Percentiles rank a stretch among this genome's conserved stretches.
Conservation (phyloP, 768 basidiomycete genomes). For the Panaeolus cyanescens region DNA sequence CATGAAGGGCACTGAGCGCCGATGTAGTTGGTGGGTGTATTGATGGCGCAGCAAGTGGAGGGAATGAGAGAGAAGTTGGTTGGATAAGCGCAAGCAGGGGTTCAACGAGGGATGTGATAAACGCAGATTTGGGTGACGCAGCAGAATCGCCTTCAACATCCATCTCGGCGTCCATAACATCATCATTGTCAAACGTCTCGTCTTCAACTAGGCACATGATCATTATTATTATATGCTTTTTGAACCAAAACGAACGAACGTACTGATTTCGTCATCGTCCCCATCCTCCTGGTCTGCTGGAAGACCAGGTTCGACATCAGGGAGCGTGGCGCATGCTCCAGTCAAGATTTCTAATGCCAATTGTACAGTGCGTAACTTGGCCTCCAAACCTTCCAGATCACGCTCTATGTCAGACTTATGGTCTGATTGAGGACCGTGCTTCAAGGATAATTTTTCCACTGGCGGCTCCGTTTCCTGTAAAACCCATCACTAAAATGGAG, state of each 20-base stretch:
- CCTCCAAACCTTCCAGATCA: slow-evolving; percentile 75
- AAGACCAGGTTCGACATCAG: slow-evolving; percentile 61
- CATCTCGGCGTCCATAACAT: slow-evolving; percentile 38
- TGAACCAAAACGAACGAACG: neutral
- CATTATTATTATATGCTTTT: too few species aligned
- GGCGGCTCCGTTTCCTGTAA: slow-evolving; percentile 50
- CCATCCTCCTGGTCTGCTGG: slow-evolving; percentile 41
- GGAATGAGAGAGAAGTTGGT: slow-evolving; percentile 82
- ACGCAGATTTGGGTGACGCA: slow-evolving; percentile 34
- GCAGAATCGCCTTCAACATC: slow-evolving; percentile 37
- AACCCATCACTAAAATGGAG: neutral
- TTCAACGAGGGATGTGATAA: slow-evolving; percentile 63
- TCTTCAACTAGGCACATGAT: slow-evolving; percentile 11
- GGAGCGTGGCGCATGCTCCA: slow-evolving; percentile 83
- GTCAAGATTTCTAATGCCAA: slow-evolving; percentile 89
- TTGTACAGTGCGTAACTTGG: slow-evolving; percentile 69
- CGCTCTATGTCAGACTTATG: slow-evolving; percentile 70
- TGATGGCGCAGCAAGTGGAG: slow-evolving; percentile 67
- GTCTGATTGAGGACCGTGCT: slow-evolving; percentile 73
- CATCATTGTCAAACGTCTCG: slow-evolving; percentile 30
- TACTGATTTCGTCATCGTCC: slow-evolving; percentile 36
- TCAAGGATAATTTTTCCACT: slow-evolving; percentile 59
- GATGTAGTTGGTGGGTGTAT: slow-evolving; percentile 89
- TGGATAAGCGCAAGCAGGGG: slow-evolving; percentile 71
- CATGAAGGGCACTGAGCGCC: slow-evolving; percentile 79